These are phyloP conservation scores for Phytophthora sansomeana DNA, from an alignment of 352 stramenopile species.

Conservation along the genomic window DNA sequence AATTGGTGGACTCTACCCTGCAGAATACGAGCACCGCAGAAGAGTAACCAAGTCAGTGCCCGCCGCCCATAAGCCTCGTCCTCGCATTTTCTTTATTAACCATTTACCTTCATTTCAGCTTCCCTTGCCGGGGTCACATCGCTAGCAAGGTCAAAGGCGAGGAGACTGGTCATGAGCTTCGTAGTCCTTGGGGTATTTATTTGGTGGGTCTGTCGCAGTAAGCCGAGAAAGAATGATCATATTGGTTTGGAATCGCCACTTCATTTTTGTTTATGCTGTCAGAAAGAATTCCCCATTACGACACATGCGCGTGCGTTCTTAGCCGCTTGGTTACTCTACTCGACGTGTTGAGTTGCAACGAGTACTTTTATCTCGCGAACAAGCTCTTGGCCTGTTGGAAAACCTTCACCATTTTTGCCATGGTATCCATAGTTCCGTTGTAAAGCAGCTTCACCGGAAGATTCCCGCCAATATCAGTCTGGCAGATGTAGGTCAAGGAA, in stretches of 20 bases:
- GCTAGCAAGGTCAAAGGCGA: no score
- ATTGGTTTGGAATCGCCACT: conserved; percentile 8
- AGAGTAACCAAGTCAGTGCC: conserved; percentile 19
- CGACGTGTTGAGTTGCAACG: neutral
- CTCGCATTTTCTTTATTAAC: conserved; percentile 10
- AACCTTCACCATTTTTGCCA: conserved; percentile 66
- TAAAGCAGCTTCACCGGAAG: conserved; percentile 60
- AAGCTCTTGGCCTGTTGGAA: conserved; percentile 52
- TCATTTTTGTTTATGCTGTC: conserved; percentile 10
- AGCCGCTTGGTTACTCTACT: no score
- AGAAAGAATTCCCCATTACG: no score
- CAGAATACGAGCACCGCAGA: conserved; percentile 29
- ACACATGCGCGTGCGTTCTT: no score
- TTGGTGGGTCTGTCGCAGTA: conserved; percentile 11
- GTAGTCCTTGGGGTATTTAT: conserved; percentile 34
- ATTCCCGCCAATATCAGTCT: conserved; percentile 61
- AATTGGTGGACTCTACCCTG: conserved; percentile 77
- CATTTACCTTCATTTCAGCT: conserved; percentile 15
- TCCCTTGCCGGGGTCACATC: no score
- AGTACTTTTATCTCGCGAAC: conserved; percentile 37
- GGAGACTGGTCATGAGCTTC: no score
- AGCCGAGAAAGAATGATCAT: conserved; percentile 8
- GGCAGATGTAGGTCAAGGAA: conserved; percentile 57
- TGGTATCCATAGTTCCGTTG: conserved; percentile 67
- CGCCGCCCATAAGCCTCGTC: neutral